phyloP scores from a whole-genome alignment of 306 rosid species.

The Mimosa bimucronata region DNA sequence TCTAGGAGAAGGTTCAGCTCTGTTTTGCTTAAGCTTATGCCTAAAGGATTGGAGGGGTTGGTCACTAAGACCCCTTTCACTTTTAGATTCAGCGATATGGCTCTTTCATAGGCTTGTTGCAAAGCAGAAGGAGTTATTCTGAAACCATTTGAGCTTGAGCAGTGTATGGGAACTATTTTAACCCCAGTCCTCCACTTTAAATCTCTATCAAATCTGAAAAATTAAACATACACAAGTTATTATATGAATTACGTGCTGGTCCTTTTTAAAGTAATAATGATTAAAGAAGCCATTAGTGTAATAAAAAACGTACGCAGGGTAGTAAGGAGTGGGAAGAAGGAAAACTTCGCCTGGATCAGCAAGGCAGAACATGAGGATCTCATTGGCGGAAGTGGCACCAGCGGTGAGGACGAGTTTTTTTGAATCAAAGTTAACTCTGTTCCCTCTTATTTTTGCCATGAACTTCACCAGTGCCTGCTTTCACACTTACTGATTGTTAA shows the following conservation, averaged over 20 bases:
- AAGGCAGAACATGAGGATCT: constrained; percentile 83
- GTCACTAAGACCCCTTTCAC: constrained; percentile 81
- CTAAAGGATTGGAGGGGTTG: constrained; percentile 87
- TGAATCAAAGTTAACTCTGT: constrained; percentile 47
- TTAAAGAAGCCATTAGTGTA: not conserved
- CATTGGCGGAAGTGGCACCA: constrained; percentile 90
- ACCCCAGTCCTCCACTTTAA: constrained; percentile 81
- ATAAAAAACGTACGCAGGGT: constrained; percentile 66
- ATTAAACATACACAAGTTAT: not conserved
- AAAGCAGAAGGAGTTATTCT: constrained; percentile 62
- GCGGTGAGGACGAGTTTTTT: constrained; percentile 78
- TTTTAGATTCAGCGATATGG: constrained; percentile 48
- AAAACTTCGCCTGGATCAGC: constrained; percentile 84
- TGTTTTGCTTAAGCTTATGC: constrained; percentile 56
- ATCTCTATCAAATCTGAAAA: constrained; percentile 78
- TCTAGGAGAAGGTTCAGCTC: constrained; percentile 49
- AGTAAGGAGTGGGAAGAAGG: constrained; percentile 88
- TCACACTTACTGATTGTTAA: not conserved
- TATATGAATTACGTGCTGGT: not conserved
- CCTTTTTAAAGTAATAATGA: not conserved
- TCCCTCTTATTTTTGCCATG: constrained; percentile 71
- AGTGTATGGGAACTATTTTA: constrained; percentile 76
- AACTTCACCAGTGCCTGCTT: constrained; percentile 63
- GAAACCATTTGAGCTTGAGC: constrained; percentile 76
- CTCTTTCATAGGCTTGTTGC: constrained; percentile 62